Conservation (phyloP, 2,329 filamentous ascomycete species). For the Tolypocladium tundrense region DNA sequence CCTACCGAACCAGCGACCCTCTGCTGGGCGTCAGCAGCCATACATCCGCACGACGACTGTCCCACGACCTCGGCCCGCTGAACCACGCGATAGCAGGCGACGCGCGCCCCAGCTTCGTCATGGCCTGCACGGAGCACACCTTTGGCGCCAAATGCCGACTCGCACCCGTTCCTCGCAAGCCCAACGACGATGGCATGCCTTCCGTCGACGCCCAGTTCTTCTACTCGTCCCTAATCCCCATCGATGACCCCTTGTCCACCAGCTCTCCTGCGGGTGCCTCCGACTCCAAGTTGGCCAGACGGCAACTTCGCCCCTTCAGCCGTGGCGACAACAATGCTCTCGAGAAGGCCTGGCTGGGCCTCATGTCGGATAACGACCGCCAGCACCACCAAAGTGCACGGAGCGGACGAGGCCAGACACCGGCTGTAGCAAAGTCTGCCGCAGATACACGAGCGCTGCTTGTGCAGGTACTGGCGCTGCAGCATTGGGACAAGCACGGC, state of each 20-base stretch:
- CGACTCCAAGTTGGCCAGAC: slow-evolving; percentile 42
- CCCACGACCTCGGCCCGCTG: background rate
- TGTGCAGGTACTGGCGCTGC: slow-evolving; percentile 30
- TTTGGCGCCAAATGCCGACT: slow-evolving; percentile 50
- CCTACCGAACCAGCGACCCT: background rate
- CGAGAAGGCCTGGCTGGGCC: slow-evolving; percentile 64
- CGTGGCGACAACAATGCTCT: slow-evolving; percentile 68
- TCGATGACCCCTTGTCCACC: slow-evolving; percentile 79
- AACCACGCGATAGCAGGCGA: background rate
- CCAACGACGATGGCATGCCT: slow-evolving; percentile 39
- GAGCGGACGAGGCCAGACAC: slow-evolving; percentile 10
- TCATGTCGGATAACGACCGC: slow-evolving; percentile 40
- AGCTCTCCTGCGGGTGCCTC: slow-evolving; percentile 38
- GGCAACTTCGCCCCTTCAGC: slow-evolving; percentile 67
- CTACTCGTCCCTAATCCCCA: slow-evolving; percentile 70
- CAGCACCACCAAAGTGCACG: slow-evolving; percentile 32
- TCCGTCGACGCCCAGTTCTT: slow-evolving; percentile 67
- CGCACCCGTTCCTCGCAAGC: slow-evolving; percentile 30
- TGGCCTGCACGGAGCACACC: slow-evolving; percentile 33
- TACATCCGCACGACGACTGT: background rate
- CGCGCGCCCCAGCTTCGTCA: background rate
- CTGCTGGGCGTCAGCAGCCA: background rate
- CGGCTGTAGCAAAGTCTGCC: slow-evolving; percentile 19
- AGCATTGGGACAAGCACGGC: slow-evolving; percentile 38
- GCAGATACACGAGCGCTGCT: slow-evolving; percentile 19